These are phyloP conservation scores for Gracilaria domingensis DNA, from an alignment of 23 red algal genomes.

Conservation along the genomic window DNA sequence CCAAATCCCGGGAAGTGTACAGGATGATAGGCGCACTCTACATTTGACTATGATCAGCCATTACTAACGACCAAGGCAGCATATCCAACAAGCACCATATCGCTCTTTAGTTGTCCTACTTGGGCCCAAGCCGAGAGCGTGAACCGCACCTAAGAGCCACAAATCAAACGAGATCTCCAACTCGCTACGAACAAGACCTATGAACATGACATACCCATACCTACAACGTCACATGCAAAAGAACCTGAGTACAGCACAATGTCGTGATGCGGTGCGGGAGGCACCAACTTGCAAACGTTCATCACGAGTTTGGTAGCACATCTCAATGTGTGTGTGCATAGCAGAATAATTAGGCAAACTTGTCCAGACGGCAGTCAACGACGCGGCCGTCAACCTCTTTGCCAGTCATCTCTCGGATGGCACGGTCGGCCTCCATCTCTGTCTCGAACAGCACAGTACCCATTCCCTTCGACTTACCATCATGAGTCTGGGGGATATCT, in stretches of 20 bases:
- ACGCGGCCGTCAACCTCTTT: conserved; percentile 90
- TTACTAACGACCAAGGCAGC: not conserved
- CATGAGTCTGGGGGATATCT: conserved; percentile 84
- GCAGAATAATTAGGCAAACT: conserved; percentile 61
- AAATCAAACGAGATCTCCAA: conserved; percentile 45
- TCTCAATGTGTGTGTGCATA: not conserved
- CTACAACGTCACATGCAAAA: conserved; percentile 45
- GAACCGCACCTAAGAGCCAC: conserved; percentile 29
- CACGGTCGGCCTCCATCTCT: conserved; percentile 93
- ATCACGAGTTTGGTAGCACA: conserved; percentile 12
- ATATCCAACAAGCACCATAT: conserved; percentile 47
- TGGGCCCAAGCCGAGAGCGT: not conserved
- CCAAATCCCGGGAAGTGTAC: not conserved
- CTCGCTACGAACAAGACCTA: conserved; percentile 31
- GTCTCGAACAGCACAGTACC: conserved; percentile 96
- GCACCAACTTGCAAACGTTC: not conserved
- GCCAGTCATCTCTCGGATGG: conserved; percentile 92
- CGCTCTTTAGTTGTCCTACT: conserved; percentile 44
- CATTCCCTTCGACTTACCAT: conserved; percentile 87
- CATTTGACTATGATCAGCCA: not conserved
- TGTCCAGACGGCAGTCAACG: conserved; percentile 95
- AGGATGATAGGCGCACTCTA: not conserved
- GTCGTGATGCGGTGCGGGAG: conserved; percentile 8
- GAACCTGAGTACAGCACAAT: conserved; percentile 27
- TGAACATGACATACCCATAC: conserved; percentile 32